Evolutionary conservation across 139 green algal genomes (phyloP), one percentile per base, ranked within the genome.

Genomic region (Chlamydomonas sp.): DNA sequence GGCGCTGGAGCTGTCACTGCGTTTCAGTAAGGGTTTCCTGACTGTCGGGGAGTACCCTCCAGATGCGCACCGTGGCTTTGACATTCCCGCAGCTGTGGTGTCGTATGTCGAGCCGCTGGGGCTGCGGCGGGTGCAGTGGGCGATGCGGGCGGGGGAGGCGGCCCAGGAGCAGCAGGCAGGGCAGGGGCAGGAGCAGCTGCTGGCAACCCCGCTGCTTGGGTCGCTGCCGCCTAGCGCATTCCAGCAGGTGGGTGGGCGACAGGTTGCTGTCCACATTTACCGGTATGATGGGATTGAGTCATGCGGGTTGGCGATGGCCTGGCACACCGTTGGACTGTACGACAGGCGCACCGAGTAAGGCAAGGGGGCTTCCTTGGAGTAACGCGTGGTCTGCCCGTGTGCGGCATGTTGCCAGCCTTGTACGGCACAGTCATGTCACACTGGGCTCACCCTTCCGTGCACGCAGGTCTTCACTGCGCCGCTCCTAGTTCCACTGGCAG

Each of bases 51-150:
- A 97, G 72, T 93, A 96, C 79, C 94, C 96, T 2, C 94, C 96
- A 1, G 96, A 98, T 86, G 93, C 96, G 10, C 93, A 96, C 80
- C 89, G 97, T 0, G 97, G 97, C 8, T 95, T 98, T 80, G 96
- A 99, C 89, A 88, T 99, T 2, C 97, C 97, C 0, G 91, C 97
- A 2, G 94, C 97, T 0, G 10, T 96, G 6, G 86, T 97, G 0
- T 93, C 86, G 3, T 77, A 69, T 66, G 4, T 84, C 16, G 63
- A 86, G 71, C 66, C 77, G 67, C 59, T 77, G 61, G 61, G 2
- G 3, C 15, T 16, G 63, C 57, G 63, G 2, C 60, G 1, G 3
- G 63, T 76, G 73, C 66, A 72, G 77, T 79, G 77, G 85, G 77
- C 58, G 0, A 66, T 78, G 73, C 57, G 6, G 63, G 57, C 2